Evolutionary conservation across 352 stramenopile species (phyloP), one percentile per base, ranked within the genome.

Genomic region (Globisporangium camurandrum): DNA sequence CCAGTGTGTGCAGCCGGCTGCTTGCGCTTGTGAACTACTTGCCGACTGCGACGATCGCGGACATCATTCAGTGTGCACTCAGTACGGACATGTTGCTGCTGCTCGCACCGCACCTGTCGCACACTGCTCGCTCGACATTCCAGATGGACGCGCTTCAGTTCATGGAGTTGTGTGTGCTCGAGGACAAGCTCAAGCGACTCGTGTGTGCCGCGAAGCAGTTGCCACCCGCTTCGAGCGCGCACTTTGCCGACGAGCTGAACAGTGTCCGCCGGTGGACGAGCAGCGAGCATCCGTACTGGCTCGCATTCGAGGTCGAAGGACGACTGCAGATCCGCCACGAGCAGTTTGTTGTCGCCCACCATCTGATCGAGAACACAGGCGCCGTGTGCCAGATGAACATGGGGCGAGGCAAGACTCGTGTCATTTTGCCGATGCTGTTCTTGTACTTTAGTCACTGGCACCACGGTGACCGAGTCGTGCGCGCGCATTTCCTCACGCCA

Each of bases 371-470:
- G 10, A 60, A 75, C 12, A 69, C 70, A 12, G 69, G 79, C 26
- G 66, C 75, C 3, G 73, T 94, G 11, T 86, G 78, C 12, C 82
- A 96, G 50, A 66, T 96, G 6, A 94, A 94, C 51, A 95, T 95
- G 83, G 86, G 84, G 0, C 60, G 79, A 23, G 86, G 86, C n/a
- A 94, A 95, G 64, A 95, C 82, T 16, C 57, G 71, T 4, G 86
- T 96, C 27, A 93, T 96, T 48, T 45, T 95, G 12, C 86, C 86
- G 0, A 94, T 96, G 83, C 59, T 96, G 1, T 83, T 94, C 16
- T 63, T 96, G 8, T 63, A 91, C 54, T 93, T 62, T 30, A 66
- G 47, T 17, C 62, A 63, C 4, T 58, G 33, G 31, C 20, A 37
- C 7, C 6, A 53, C 5, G 36, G 46, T 7, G 20, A 50, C 0